These are phyloP conservation scores for Hippophae gyantsensis DNA, from an alignment of 306 rosid genomes.

Conservation along the genomic window DNA sequence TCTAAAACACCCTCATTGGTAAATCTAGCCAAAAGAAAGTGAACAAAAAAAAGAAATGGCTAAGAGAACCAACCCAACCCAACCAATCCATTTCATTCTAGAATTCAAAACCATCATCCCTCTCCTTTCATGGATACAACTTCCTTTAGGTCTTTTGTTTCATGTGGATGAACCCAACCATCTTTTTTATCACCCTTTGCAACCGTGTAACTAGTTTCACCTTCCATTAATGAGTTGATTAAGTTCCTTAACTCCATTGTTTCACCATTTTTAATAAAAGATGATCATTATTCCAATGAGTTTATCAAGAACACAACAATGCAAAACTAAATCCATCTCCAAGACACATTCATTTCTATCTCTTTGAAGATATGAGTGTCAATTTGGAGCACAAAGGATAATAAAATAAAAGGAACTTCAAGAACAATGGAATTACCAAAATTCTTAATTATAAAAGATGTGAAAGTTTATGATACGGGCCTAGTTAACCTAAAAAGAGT, in stretches of 20 bases:
- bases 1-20: constrained; percentile 54
- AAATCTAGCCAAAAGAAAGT: constrained; percentile 81
- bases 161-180: too few species aligned
- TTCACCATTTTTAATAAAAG: too few species aligned
- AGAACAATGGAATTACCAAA: too few species aligned
- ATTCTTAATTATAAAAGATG: too few species aligned
- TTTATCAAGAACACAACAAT: constrained; percentile 29
- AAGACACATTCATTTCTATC: constrained; percentile 48
- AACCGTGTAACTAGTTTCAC: too few species aligned
- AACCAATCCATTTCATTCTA: constrained; percentile 87
- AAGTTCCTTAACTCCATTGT: too few species aligned
- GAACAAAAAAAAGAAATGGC: constrained; percentile 69
- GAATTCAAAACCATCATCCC: constrained; percentile 68
- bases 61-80: constrained; percentile 76
- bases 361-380: constrained; percentile 1
- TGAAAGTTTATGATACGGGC: too few species aligned
- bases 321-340: constrained; percentile 22
- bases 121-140: constrained; percentile 70
- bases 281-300: constrained; percentile 34
- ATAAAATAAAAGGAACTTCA: too few species aligned
- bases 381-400: constrained; percentile 5
- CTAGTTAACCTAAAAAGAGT: too few species aligned
- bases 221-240: too few species aligned
- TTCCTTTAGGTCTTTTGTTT: too few species aligned
- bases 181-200: too few species aligned